Base-by-base conservation (phyloP, 2,329 filamentous ascomycete species). In the Thermothelomyces thermophilus region DNA sequence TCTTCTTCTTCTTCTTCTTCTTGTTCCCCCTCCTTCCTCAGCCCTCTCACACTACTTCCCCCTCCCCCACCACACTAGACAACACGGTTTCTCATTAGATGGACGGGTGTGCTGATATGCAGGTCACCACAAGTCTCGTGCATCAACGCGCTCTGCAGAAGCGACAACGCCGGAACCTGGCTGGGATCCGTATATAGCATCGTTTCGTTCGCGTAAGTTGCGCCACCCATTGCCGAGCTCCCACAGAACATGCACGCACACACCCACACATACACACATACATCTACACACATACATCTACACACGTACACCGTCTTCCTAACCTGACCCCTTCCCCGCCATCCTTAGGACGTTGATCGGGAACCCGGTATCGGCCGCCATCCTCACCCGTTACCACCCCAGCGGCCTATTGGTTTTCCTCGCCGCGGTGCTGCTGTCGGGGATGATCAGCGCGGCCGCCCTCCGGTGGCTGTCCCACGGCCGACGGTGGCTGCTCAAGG, bases 151-250 rank as follows among this genome's bases (percentile, higher is more conserved):
- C 60, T 65, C 3, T 64, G 60, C 35, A 46, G 54, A 13, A 52
- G 55, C 24, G 52, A 56, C 9, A 58, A 53, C 24, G 59, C 51
- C 14, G 60, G 60, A 4, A 65, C 62, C 9, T 65, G 63, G 56
- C 50, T 66, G 4, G 2, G n/a, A n/a, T 60, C 55, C 3, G 61
- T 53, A 7, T 65, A 64, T 44, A 57, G 58, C 2, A 41, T 64
- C 20, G 56, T 58, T 33, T 58, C 62, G n/a, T 50, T 65, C 42
- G 61, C 62, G 58, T 58, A 54, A 58, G 56, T 45, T 11, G 3
- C 26, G n/a, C 34, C 11, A 17, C 22, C 17, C 16, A 14, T 6
- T 10, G 30, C 20, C 19, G 5, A 22, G 30, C 43, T 31, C 24
- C 26, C 22, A n/a, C n/a, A n/a, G n/a, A n/a, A n/a, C n/a, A n/a